Evolutionary conservation across 2,329 filamentous ascomycete species (phyloP).

Genomic region (Monilinia aucupariae): DNA sequence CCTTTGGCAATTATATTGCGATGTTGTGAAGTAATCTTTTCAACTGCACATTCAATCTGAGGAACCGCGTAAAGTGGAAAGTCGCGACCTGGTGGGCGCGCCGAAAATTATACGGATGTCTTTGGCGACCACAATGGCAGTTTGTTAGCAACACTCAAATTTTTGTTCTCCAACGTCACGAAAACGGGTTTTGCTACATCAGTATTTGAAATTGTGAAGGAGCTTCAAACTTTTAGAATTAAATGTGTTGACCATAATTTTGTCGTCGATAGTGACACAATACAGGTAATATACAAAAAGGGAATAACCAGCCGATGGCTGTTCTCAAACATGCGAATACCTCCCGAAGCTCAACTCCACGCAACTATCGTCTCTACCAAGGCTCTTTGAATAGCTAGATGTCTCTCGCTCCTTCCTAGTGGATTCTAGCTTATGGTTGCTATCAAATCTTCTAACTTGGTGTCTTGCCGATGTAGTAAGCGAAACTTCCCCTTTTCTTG

Average conservation of each 20-base stretch:
- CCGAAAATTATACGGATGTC: not conserved
- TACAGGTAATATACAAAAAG: not conserved
- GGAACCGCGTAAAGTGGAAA: slow-evolving; percentile 16
- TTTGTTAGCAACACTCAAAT: not conserved
- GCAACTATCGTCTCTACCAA: too few species aligned
- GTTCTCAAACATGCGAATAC: not conserved
- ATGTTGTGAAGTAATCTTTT: not conserved
- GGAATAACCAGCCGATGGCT: not conserved
- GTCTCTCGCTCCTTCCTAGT: not conserved
- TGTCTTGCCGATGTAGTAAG: not conserved
- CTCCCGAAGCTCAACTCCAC: too few species aligned
- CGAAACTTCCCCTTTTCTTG: slow-evolving; percentile 9
- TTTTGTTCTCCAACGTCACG: not conserved
- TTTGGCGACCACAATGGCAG: not conserved
- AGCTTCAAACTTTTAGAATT: not conserved
- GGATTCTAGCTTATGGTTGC: not conserved
- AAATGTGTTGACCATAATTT: fast-evolving
- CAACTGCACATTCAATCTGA: not conserved
- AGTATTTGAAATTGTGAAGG: not conserved
- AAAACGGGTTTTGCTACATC: not conserved
- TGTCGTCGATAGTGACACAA: not conserved
- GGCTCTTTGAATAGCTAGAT: not conserved
- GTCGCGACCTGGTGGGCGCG: slow-evolving; percentile 20
- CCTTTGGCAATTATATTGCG: not conserved
- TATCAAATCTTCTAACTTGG: not conserved